Evolutionary conservation across 371 early-diverging fungal genomes (phyloP).

Genomic region (Mortierella sp.): DNA sequence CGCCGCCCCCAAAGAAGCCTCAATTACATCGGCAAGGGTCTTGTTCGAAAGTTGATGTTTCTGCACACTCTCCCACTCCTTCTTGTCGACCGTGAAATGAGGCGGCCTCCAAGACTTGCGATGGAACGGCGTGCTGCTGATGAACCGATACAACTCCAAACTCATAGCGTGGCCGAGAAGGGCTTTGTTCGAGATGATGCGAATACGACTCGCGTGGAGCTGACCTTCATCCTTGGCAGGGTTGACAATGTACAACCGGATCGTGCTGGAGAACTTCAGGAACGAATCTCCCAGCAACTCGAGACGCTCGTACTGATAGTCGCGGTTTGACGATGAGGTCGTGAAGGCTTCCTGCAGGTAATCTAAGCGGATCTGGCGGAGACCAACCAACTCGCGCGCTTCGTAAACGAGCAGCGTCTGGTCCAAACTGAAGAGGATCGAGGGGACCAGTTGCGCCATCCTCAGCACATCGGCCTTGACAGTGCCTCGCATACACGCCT

Average conservation of each 20-base stretch:
- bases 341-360: constrained; percentile 83
- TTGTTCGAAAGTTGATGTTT: constrained; percentile 81
- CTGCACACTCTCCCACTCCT: constrained; percentile 19
- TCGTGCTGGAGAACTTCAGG: constrained; percentile 87
- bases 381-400: constrained; percentile 61
- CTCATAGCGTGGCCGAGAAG: constrained; percentile 72
- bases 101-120: constrained; percentile 77
- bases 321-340: constrained; percentile 75
- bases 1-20: constrained; percentile 90
- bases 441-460: constrained; percentile 71
- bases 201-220: constrained; percentile 78
- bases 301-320: constrained; percentile 92
- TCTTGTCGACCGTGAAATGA: constrained; percentile 58
- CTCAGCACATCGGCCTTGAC: constrained; percentile 69
- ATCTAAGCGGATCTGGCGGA: constrained; percentile 60
- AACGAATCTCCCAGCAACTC: constrained; percentile 97
- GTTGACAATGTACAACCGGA: constrained; percentile 82
- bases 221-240: constrained; percentile 88
- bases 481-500: constrained; percentile 40
- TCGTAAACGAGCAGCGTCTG: constrained; percentile 72
- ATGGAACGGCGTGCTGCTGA: constrained; percentile 74
- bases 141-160: constrained; percentile 70
- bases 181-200: constrained; percentile 83
- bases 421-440: constrained; percentile 78
- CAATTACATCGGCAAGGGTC: constrained; percentile 91